A percentile compares a stretch with the other conserved stretches of the same genome.
Conservation (phyloP, 2,329 filamentous ascomycete genomes). For the Clarireedia sp. region DNA sequence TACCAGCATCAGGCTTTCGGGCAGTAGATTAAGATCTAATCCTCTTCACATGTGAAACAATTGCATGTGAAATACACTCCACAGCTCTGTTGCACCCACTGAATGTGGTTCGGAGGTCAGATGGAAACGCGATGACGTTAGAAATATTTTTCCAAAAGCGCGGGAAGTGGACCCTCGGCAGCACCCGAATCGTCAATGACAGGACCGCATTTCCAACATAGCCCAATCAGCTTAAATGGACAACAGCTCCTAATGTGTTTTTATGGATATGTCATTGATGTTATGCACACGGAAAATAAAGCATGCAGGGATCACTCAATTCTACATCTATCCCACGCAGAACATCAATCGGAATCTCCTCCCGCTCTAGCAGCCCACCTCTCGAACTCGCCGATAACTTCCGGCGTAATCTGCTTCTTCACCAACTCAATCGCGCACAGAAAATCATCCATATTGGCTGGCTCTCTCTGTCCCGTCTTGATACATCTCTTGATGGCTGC, state of each 20-base stretch:
- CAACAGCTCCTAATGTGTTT: too few relatives aligned
- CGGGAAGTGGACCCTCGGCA: too few relatives aligned
- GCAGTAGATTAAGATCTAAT: background rate
- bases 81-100: too few relatives aligned
- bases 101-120: too few relatives aligned
- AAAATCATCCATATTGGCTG: slow-evolving; percentile 39
- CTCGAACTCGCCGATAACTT: slow-evolving; percentile 52
- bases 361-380: slow-evolving; percentile 38
- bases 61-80: too few relatives aligned
- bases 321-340: background rate
- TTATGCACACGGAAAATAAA: background rate
- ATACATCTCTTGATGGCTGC: slow-evolving; percentile 44
- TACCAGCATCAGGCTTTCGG: background rate
- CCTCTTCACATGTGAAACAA: background rate
- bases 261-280: too few relatives aligned
- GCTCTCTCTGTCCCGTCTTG: slow-evolving; percentile 32
- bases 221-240: too few relatives aligned
- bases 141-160: too few relatives aligned
- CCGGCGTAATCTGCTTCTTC: slow-evolving; percentile 50
- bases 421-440: slow-evolving; percentile 37
- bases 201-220: too few relatives aligned
- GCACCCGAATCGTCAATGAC: too few relatives aligned
- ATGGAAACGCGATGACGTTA: too few relatives aligned
- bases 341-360: slow-evolving; percentile 15
- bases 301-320: background rate